Evolutionary conservation across 2,329 filamentous ascomycete genomes (phyloP).

Genomic region (Diaporthe ilicicola): DNA sequence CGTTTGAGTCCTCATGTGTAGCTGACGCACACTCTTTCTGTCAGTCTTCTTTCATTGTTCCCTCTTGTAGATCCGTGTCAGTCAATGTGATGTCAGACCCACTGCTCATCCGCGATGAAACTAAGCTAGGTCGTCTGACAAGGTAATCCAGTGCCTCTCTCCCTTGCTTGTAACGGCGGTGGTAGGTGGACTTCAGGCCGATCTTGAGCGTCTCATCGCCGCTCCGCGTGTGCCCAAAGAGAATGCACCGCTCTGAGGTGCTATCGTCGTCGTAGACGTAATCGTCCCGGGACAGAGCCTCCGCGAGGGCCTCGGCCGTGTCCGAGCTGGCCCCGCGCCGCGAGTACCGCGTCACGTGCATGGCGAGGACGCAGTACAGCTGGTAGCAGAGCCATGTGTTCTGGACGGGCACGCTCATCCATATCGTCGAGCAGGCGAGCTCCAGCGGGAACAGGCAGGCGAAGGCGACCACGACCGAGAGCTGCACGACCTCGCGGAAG

Average conservation of each 20-base stretch:
- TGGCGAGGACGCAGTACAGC: conserved; percentile 35
- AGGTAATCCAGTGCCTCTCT: not conserved
- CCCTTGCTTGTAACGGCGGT: not conserved
- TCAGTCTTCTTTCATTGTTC: not conserved
- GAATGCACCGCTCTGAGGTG: not conserved
- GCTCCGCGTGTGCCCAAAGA: not conserved
- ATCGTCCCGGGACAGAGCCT: not conserved
- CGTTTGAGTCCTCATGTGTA: too few species aligned
- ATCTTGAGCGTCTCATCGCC: not conserved
- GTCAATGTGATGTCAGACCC: not conserved
- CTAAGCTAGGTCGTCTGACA: too few species aligned
- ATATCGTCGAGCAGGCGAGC: conserved; percentile 33
- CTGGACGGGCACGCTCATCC: conserved; percentile 35
- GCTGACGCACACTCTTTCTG: too few species aligned
- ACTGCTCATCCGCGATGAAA: not conserved
- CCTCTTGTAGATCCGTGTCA: not conserved
- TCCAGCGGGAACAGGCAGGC: conserved; percentile 34
- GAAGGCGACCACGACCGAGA: conserved; percentile 32
- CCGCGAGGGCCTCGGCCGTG: not conserved
- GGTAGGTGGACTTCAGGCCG: not conserved
- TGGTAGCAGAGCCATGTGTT: conserved; percentile 37
- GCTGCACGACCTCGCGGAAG: conserved; percentile 31
- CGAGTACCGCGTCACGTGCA: conserved; percentile 36
- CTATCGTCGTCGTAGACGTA: too few species aligned
- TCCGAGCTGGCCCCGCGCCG: not conserved